Evolutionary conservation across 1,139 yeast species (phyloP).

Genomic region (Meyerozyma carpophila): DNA sequence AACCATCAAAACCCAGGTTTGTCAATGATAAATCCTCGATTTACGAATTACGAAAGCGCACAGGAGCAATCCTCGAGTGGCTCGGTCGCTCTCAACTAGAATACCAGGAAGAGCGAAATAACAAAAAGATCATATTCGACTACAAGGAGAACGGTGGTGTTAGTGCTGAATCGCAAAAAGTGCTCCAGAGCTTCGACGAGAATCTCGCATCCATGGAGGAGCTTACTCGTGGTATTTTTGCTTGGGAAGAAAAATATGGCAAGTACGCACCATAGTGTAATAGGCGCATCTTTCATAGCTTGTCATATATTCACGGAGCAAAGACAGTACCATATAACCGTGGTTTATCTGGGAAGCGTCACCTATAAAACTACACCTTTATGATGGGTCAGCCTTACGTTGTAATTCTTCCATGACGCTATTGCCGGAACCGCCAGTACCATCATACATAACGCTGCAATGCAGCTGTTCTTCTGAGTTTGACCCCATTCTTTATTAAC

Average conservation of each 20-base stretch:
- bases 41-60: conserved; percentile 79
- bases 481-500: no score
- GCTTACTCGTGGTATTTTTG: conserved; percentile 59
- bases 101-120: conserved; percentile 61
- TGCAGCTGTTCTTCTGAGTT: no score
- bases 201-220: conserved; percentile 63
- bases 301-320: not conserved
- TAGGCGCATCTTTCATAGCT: not conserved
- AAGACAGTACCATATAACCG: no score
- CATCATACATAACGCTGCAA: no score
- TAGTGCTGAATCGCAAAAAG: conserved; percentile 29
- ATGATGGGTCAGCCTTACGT: no score
- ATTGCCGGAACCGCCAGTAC: no score
- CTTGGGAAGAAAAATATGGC: conserved; percentile 77
- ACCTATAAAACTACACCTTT: no score
- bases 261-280: conserved; percentile 37
- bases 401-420: no score
- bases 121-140: conserved; percentile 45
- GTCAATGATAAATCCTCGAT: conserved; percentile 73
- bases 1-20: conserved; percentile 74
- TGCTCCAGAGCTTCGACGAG: conserved; percentile 46
- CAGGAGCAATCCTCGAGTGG: conserved; percentile 87
- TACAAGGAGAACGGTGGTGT: conserved; percentile 13
- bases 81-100: conserved; percentile 81
- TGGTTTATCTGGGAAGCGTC: no score